A percentile compares a stretch with the other conserved stretches of the same genome.
phyloP scores from a whole-genome alignment of 352 stramenopile genomes.

The Halophytophthora polymorphica region DNA sequence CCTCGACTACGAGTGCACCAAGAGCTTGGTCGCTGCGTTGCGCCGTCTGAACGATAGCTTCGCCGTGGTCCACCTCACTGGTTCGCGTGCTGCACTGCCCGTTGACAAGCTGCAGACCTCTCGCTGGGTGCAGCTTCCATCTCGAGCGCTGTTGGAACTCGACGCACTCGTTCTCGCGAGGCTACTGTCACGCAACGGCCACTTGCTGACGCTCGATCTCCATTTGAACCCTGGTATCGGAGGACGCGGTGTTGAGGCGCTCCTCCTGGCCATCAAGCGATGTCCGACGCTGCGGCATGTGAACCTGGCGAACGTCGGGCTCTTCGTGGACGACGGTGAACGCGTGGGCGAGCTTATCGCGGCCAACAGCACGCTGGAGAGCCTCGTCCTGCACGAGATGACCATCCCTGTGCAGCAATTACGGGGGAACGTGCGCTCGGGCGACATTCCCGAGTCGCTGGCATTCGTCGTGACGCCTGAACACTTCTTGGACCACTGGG shows the following conservation, averaged over 20 bases:
- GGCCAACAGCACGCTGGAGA: constrained; percentile 56
- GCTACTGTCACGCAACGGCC: constrained; percentile 48
- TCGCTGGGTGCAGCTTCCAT: constrained; percentile 47
- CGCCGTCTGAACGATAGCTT: constrained; percentile 55
- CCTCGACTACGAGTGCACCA: constrained; percentile 51
- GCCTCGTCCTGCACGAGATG: constrained; percentile 53
- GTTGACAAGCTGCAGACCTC: constrained; percentile 66
- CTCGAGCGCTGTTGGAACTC: constrained; percentile 41
- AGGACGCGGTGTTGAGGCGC: constrained; percentile 43
- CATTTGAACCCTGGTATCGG: constrained; percentile 54
- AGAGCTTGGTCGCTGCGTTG: constrained; percentile 40
- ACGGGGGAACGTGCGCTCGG: constrained; percentile 32
- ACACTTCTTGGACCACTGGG: constrained; percentile 65
- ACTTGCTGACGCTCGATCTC: constrained; percentile 63
- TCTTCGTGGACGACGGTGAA: constrained; percentile 60
- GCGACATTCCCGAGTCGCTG: constrained; percentile 24
- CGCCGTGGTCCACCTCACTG: constrained; percentile 38
- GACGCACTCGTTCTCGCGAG: constrained; percentile 63
- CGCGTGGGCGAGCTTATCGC: constrained; percentile 51
- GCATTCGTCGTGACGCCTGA: constrained; percentile 19
- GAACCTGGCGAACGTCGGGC: constrained; percentile 50
- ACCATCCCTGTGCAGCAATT: constrained; percentile 46
- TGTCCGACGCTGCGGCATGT: constrained; percentile 54
- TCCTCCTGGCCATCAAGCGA: constrained; percentile 50
- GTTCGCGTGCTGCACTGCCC: constrained; percentile 35